Conservation (phyloP, 1,139 yeast species). For the Magnusiomyces suaveolens region DNA sequence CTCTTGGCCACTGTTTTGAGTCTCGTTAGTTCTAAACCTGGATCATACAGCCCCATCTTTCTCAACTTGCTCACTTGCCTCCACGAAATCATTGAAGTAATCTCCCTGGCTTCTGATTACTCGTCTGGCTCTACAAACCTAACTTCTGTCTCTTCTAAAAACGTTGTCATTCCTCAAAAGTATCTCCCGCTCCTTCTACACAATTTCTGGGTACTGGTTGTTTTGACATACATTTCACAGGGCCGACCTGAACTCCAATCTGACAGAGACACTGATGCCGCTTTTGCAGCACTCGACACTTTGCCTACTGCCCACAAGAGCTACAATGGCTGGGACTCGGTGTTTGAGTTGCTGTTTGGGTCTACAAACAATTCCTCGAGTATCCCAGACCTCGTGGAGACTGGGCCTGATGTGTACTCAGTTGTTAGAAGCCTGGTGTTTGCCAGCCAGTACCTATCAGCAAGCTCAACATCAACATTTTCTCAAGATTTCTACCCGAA, state of each 20-base stretch:
- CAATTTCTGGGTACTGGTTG: slow-evolving; percentile 19
- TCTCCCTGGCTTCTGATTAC: slow-evolving; percentile 11
- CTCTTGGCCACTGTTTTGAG: not conserved
- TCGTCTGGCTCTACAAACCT: not conserved
- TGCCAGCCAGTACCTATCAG: not conserved
- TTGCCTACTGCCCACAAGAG: too few species aligned
- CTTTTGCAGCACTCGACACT: not conserved
- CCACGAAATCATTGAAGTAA: slow-evolving; percentile 26
- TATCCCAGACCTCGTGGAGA: not conserved
- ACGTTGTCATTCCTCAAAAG: not conserved
- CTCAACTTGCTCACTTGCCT: slow-evolving; percentile 28
- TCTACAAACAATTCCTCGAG: not conserved
- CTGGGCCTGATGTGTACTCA: not conserved
- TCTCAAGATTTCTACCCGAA: not conserved
- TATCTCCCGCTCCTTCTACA: slow-evolving; percentile 12
- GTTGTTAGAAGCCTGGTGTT: not conserved
- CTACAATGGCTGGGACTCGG: not conserved
- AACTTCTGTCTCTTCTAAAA: not conserved
- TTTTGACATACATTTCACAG: slow-evolving; percentile 21
- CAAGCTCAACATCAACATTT: not conserved
- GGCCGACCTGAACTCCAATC: slow-evolving; percentile 17
- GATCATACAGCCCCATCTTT: slow-evolving; percentile 24
- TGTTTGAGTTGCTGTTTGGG: not conserved
- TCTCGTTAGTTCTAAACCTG: not conserved
- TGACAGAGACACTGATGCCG: not conserved